These are phyloP conservation scores for Hyaloscypha variabilis DNA, from an alignment of 495 filamentous ascomycete genomes.

Conservation along the genomic window DNA sequence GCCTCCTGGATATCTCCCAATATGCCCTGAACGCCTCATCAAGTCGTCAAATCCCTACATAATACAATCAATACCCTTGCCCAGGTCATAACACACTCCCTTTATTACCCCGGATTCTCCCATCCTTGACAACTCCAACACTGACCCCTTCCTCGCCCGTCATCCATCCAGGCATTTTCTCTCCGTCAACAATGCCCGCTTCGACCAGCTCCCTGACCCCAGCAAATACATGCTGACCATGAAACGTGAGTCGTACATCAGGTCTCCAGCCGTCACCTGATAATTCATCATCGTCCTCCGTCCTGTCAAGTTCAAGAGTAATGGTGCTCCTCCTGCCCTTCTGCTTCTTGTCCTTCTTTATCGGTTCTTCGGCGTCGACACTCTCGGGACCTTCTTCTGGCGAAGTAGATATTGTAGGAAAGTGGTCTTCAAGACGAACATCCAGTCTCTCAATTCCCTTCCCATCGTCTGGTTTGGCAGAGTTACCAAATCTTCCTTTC, in stretches of 20 bases:
- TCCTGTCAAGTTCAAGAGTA: conserved; percentile 31
- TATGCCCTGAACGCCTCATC: conserved; percentile 7
- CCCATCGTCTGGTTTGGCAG: conserved; percentile 51
- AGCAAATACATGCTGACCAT: conserved; percentile 78
- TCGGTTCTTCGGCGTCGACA: conserved; percentile 36
- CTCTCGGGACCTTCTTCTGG: conserved; percentile 26
- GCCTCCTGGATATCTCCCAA: conserved; percentile 7
- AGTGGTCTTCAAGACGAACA: conserved; percentile 58
- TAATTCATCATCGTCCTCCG: conserved; percentile 33
- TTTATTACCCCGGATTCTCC: conserved; percentile 55
- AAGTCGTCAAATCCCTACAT: neutral
- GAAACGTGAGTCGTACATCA: conserved; percentile 65
- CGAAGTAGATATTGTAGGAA: conserved; percentile 37
- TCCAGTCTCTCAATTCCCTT: conserved; percentile 63
- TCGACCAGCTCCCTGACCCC: conserved; percentile 79
- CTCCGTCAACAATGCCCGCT: conserved; percentile 69
- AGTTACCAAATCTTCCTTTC: conserved; percentile 58
- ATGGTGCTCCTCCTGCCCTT: conserved; percentile 36
- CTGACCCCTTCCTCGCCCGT: conserved; percentile 84
- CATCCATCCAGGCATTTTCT: conserved; percentile 87
- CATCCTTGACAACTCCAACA: conserved; percentile 64
- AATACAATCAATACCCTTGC: neutral
- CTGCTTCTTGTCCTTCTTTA: conserved; percentile 34
- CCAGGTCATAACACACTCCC: conserved; percentile 44
- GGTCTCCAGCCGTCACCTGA: conserved; percentile 51